Conservation (phyloP, 1,284 basidiomycete genomes). For the Ceratobasidium papillatum region DNA sequence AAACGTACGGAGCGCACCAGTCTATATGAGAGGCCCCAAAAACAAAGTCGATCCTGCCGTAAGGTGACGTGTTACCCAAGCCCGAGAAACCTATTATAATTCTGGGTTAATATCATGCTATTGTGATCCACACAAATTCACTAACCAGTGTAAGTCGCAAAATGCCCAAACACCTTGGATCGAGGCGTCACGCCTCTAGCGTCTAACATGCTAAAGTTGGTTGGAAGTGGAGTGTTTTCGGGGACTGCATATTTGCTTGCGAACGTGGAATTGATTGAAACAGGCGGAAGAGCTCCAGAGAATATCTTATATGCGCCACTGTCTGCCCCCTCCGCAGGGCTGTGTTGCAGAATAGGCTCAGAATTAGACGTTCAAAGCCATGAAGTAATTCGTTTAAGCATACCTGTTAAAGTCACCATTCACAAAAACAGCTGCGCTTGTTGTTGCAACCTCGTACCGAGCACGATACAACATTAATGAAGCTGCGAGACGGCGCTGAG, state of each 20-base stretch:
- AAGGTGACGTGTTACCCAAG: slow-evolving; percentile 54
- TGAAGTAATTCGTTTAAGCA: slow-evolving; percentile 54
- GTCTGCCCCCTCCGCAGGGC: slow-evolving; percentile 46
- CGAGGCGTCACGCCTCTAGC: slow-evolving; percentile 57
- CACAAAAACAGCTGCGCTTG: slow-evolving; percentile 57
- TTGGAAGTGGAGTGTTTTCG: slow-evolving; percentile 46
- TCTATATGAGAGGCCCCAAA: slow-evolving; percentile 60
- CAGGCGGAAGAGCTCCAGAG: slow-evolving; percentile 56
- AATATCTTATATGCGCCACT: slow-evolving; percentile 63
- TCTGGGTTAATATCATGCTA: no score
- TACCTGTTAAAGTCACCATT: slow-evolving; percentile 66
- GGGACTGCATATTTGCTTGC: slow-evolving; percentile 56
- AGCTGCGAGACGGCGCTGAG: slow-evolving; percentile 60
- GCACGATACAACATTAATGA: slow-evolving; percentile 62
- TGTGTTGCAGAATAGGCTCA: background rate
- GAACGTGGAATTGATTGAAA: slow-evolving; percentile 58
- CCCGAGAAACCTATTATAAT: slow-evolving; percentile 53
- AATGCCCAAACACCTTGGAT: slow-evolving; percentile 57
- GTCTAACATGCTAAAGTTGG: slow-evolving; percentile 59
- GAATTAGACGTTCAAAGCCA: slow-evolving; percentile 28
- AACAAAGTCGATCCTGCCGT: slow-evolving; percentile 63
- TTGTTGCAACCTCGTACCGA: slow-evolving; percentile 58
- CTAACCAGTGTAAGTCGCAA: slow-evolving; percentile 62
- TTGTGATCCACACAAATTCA: background rate
- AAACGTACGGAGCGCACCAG: slow-evolving; percentile 55